These are phyloP conservation scores for Magnaporthiopsis incrustans DNA, from an alignment of 2,329 filamentous ascomycete species.

Conservation along the genomic window DNA sequence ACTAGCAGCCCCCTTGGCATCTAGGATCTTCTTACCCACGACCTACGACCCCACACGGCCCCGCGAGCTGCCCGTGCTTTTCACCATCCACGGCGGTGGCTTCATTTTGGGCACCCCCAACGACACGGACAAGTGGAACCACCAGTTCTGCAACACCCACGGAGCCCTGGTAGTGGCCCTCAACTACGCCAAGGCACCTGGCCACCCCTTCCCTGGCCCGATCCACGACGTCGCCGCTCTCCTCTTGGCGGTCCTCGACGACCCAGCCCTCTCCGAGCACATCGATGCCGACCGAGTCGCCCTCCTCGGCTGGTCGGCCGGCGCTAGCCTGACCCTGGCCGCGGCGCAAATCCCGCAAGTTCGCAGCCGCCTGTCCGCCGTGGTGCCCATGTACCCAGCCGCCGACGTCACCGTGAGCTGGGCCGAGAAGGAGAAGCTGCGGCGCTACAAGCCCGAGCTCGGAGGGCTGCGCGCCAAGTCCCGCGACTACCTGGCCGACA, in stretches of 20 bases:
- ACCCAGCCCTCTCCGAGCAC: slow-evolving; percentile 28
- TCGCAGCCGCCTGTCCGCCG: slow-evolving; percentile 21
- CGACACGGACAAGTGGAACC: slow-evolving; percentile 38
- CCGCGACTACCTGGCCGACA: slow-evolving; percentile 18
- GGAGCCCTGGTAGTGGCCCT: slow-evolving; percentile 36
- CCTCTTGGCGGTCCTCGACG: slow-evolving; percentile 29
- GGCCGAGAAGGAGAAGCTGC: slow-evolving; percentile 19
- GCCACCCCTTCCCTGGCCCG: slow-evolving; percentile 31
- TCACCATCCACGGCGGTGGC: slow-evolving; percentile 43
- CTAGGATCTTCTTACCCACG: slow-evolving; percentile 31
- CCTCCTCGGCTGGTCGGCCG: slow-evolving; percentile 40
- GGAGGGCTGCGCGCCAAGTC: slow-evolving; percentile 17
- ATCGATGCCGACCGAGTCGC: slow-evolving; percentile 32
- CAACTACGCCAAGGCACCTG: slow-evolving; percentile 38
- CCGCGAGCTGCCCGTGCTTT: slow-evolving; percentile 29
- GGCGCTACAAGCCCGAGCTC: slow-evolving; percentile 26
- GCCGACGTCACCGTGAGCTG: slow-evolving; percentile 28
- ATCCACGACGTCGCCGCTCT: slow-evolving; percentile 37
- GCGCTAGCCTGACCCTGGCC: slow-evolving; percentile 36
- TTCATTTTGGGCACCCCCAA: slow-evolving; percentile 32
- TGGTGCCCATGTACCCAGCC: slow-evolving; percentile 34
- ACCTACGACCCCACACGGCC: slow-evolving; percentile 22
- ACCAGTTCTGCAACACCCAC: slow-evolving; percentile 28
- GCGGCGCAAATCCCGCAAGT: slow-evolving; percentile 29
- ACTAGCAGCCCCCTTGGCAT: neutral